Base-by-base conservation (phyloP, 2,329 filamentous ascomycete species). In the Cryoendolithus antarcticus region DNA sequence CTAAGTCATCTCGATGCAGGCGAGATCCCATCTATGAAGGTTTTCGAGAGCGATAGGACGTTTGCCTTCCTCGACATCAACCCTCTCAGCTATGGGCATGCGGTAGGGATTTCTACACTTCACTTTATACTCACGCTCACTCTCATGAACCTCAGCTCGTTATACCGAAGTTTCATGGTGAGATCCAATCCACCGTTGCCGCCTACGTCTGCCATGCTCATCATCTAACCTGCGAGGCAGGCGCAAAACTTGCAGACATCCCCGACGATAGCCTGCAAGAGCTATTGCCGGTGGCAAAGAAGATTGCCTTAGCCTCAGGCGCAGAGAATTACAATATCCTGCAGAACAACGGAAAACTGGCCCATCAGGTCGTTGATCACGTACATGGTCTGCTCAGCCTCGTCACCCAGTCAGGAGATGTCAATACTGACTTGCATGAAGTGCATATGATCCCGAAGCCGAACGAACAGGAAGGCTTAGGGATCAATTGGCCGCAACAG, bases 391-490 rank as follows among this genome's bases (percentile, higher is more conserved):
- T n/a, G 30, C 30, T 19, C 15, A 19, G 15, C 15, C 15, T 19
- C 15, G 15, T 19, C 5, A 19, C 15, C 15, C 15, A 19, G 15
- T 19, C 15, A 19, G 15, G 15, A 19, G 15, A 19, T 19, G 15
- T 19, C 15, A 19, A 19, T 19, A 19, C 15, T 19, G 15, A 19
- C 15, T 19, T 19, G 15, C 88, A 24, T 9, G 28, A 6, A 41
- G 89, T 98, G 63, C 91, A 98, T 58, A 80, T 96, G 77, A 98
- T 98, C 46, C 91, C 91, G 29, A 98, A 98, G 71, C 89, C 91
- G 37, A 93, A 85, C 55, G 68, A 79, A 53, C 56, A 69, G 29
- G 83, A 96, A 60, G 91, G 91, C 5, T 67, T 98, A 37, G 77
- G 73, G 4, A 71, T 96, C 50, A 61, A 65, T 28, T 98, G 91